phyloP scores from a whole-genome alignment of 2,329 filamentous ascomycete species.

The Arthroderma sp. region DNA sequence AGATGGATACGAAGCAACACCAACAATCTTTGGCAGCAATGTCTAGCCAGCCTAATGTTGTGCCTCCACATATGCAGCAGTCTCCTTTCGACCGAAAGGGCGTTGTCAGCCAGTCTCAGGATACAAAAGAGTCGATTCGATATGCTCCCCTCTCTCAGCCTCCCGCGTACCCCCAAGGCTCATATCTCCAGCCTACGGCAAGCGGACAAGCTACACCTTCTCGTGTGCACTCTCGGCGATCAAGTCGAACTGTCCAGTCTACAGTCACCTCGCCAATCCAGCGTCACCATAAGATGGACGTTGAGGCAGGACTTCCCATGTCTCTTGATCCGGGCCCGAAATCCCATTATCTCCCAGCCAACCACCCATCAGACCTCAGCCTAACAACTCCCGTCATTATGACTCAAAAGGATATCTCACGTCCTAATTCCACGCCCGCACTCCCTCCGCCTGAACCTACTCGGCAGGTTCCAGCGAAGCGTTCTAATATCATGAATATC shows the following conservation, averaged over 20 bases:
- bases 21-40: conserved; percentile 1
- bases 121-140: conserved; percentile 4
- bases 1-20: conserved; percentile 6
- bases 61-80: conserved; percentile 1
- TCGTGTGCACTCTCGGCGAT: conserved; percentile 10
- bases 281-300: conserved; percentile 6
- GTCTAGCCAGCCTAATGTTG: not conserved
- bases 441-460: conserved; percentile 22
- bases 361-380: conserved; percentile 1
- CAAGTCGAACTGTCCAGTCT: conserved; percentile 8
- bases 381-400: conserved; percentile 3
- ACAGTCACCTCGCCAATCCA: conserved; percentile 9
- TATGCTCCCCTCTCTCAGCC: conserved; percentile 9
- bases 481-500: conserved; percentile 38
- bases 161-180: conserved; percentile 16
- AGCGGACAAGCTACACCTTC: conserved; percentile 3
- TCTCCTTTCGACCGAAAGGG: conserved; percentile 1
- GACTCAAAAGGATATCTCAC: conserved; percentile 15
- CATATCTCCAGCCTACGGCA: conserved; percentile 17
- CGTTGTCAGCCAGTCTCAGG: conserved; percentile 3
- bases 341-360: conserved; percentile 2
- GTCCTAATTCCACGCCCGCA: conserved; percentile 22
- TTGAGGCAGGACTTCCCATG: not conserved
- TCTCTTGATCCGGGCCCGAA: conserved; percentile 2
- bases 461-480: conserved; percentile 33